These are phyloP conservation scores for Trypanosoma brucei DNA, from an alignment of 208 protist genomes.

Conservation along the genomic window DNA sequence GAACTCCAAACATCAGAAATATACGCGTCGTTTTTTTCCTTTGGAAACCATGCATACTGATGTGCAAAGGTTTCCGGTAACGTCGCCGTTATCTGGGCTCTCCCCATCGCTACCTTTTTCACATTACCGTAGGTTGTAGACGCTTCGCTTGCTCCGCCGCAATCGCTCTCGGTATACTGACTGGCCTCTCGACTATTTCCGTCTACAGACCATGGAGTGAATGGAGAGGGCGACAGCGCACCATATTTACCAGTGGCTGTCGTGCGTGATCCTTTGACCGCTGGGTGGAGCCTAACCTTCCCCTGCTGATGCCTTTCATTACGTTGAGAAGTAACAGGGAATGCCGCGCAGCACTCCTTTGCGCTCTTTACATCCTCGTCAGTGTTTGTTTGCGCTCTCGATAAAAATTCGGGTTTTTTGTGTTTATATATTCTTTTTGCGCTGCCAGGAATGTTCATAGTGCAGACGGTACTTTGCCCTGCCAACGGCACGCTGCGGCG, in stretches of 20 bases:
- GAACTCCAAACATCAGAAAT: constrained; percentile 12
- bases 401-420: too few species aligned
- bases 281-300: constrained; percentile 2
- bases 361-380: too few species aligned
- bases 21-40: not conserved
- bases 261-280: constrained; percentile 8
- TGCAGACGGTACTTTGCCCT: not conserved
- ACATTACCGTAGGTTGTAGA: not conserved
- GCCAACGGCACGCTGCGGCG: constrained; percentile 9
- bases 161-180: not conserved
- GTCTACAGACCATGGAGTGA: constrained; percentile 6
- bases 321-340: too few species aligned
- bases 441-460: not conserved
- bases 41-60: constrained; percentile 15
- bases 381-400: too few species aligned
- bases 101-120: not conserved
- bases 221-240: constrained; percentile 9
- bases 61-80: constrained; percentile 10
- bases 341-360: too few species aligned
- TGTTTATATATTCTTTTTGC: not conserved
- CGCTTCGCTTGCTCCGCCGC: not conserved
- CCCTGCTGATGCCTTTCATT: too few species aligned
- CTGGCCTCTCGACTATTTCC: not conserved
- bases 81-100: constrained; percentile 3
- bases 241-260: constrained; percentile 20